Conservation (phyloP, 345 rosid species). For the Arabis alpina region DNA sequence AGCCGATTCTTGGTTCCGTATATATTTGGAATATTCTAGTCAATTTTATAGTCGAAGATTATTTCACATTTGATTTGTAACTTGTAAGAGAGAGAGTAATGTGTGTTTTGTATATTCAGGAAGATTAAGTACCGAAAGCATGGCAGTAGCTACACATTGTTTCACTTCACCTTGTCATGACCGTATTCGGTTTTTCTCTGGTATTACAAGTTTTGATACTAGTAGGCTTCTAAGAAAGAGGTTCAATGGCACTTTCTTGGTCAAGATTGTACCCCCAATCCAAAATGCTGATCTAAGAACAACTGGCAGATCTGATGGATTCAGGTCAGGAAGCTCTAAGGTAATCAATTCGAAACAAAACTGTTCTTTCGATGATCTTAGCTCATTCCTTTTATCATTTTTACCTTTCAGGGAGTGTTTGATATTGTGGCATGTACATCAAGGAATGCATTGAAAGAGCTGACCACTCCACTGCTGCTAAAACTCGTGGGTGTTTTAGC, state of each 20-base stretch:
- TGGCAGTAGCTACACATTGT: constrained; percentile 63
- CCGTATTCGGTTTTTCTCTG: constrained; percentile 46
- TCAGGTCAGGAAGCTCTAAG: constrained; percentile 48
- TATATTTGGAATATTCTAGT: background rate
- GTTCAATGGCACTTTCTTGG: constrained; percentile 40
- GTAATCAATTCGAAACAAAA: constrained; percentile 20
- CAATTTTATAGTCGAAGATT: background rate
- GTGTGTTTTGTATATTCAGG: constrained; percentile 23
- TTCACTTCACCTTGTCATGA: constrained; percentile 51
- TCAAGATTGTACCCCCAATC: constrained; percentile 45
- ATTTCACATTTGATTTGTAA: background rate
- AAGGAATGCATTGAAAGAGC: constrained; percentile 45
- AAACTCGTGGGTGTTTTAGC: constrained; percentile 65
- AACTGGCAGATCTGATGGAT: constrained; percentile 41
- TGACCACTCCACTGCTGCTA: constrained; percentile 47
- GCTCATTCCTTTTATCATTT: background rate
- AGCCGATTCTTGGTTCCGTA: background rate
- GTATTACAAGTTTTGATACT: constrained; percentile 30
- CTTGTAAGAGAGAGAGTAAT: background rate
- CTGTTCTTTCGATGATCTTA: constrained; percentile 1
- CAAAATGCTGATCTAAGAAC: constrained; percentile 44
- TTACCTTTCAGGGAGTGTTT: constrained; percentile 44
- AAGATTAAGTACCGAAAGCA: constrained; percentile 43
- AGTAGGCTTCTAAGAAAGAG: constrained; percentile 45
- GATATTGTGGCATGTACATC: constrained; percentile 45